Percentiles rank a stretch among this genome's conserved stretches.
Conservation (phyloP, 2,329 filamentous ascomycete genomes). For the Cercospora sp. region DNA sequence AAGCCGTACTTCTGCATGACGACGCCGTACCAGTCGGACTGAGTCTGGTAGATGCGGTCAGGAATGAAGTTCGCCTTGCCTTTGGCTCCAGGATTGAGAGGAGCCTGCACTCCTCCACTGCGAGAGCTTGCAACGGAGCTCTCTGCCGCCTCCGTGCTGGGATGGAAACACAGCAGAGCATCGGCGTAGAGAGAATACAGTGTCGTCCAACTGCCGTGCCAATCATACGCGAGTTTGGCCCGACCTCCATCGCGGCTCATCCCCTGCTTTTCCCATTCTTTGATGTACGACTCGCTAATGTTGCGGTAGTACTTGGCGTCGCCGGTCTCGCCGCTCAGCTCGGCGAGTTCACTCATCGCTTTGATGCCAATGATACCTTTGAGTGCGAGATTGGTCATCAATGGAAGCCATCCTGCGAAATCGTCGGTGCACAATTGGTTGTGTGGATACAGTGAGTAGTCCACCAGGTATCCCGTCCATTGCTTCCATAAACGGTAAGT, state of each 20-base stretch:
- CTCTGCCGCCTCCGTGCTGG: constrained; percentile 34
- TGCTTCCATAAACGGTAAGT: constrained; percentile 74
- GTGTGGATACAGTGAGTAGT: constrained; percentile 70
- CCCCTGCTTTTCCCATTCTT: constrained; percentile 69
- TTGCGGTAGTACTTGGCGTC: constrained; percentile 61
- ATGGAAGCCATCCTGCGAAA: constrained; percentile 74
- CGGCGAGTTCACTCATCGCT: constrained; percentile 72
- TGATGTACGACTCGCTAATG: constrained; percentile 66
- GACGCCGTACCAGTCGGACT: constrained; percentile 77
- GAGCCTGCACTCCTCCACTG: constrained; percentile 21
- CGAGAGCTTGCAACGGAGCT: constrained; percentile 11
- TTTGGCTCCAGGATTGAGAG: constrained; percentile 18
- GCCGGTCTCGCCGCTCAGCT: constrained; percentile 58
- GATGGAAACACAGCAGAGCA: constrained; percentile 77
- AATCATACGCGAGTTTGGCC: constrained; percentile 76
- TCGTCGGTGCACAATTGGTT: constrained; percentile 82
- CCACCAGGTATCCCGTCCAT: constrained; percentile 78
- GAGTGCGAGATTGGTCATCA: constrained; percentile 79
- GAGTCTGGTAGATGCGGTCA: constrained; percentile 71
- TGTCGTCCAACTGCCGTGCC: constrained; percentile 79
- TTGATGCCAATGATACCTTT: constrained; percentile 83
- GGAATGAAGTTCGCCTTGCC: constrained; percentile 60
- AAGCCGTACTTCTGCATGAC: constrained; percentile 81
- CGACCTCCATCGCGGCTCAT: constrained; percentile 70
- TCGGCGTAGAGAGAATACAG: constrained; percentile 86